phyloP scores from a whole-genome alignment of 306 rosid genomes.

The Argentina anserina region DNA sequence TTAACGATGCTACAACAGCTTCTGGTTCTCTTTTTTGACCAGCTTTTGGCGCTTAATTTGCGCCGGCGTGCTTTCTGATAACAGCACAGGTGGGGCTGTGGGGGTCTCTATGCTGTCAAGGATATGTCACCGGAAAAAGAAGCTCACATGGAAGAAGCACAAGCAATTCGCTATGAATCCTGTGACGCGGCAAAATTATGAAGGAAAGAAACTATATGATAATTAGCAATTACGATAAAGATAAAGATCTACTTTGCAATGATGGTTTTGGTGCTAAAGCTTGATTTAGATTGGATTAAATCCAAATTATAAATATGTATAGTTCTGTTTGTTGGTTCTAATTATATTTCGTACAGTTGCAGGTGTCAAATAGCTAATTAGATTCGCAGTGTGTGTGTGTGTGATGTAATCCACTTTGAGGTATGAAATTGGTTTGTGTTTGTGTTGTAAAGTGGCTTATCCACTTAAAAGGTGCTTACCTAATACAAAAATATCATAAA shows the following conservation, averaged over 20 bases:
- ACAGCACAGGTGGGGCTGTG: constrained; percentile 20
- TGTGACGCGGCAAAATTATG: constrained; percentile 12
- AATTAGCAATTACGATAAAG: not conserved
- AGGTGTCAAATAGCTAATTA: not conserved
- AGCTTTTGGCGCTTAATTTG: constrained; percentile 32
- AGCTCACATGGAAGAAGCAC: constrained; percentile 24
- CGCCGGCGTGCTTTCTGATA: constrained; percentile 24
- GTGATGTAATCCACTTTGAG: not conserved
- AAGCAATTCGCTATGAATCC: too few species aligned
- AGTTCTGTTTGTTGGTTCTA: not conserved
- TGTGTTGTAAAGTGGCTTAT: constrained; percentile 4
- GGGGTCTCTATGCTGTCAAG: constrained; percentile 31
- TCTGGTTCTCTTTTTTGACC: constrained; percentile 26
- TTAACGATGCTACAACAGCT: not conserved
- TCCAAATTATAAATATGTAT: not conserved
- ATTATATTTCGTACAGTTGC: not conserved
- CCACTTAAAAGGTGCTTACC: not conserved
- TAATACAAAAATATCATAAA: not conserved
- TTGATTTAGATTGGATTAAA: constrained; percentile 1
- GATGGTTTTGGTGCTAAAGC: constrained; percentile 8
- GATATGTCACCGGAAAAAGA: not conserved
- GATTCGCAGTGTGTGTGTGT: not conserved
- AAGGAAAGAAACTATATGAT: not conserved
- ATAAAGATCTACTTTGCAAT: constrained; percentile 12
- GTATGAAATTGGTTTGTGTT: not conserved